Evolutionary conservation across 116 monocot genomes (phyloP), one percentile per base, ranked within the genome.

Genomic region (Trichopus zeylanicus): DNA sequence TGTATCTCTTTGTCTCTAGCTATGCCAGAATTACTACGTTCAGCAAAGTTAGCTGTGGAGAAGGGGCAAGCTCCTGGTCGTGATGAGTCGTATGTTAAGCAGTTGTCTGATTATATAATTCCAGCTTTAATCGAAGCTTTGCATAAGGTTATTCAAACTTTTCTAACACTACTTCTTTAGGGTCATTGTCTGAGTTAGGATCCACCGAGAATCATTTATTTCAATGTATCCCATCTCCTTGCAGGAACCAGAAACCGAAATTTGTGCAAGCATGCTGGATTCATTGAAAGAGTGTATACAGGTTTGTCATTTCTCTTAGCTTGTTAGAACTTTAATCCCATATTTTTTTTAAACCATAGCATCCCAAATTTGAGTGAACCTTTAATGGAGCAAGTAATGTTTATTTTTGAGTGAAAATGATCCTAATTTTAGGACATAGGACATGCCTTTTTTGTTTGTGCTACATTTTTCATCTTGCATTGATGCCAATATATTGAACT

Each of bases 181-280:
- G n/a, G n/a, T n/a, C 26, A 21, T 26, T 31, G 16, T 55, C 28
- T 29, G 61, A 63, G 5, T 27, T 0, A 34, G n/a, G 23, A n/a
- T 13, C 16, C 37, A 38, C 19, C 2, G 22, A 60, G n/a, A n/a
- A n/a, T n/a, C 56, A 37, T 29, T 55, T 53, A 48, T 35, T 16
- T 74, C 16, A 16, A 16, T 42, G 8, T n/a, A 15, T n/a, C 2
- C 42, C 42, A 18, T n/a, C 13, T 42, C 12, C 0, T 42, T 74
- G 46, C 51, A 98, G 98, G 98, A 98, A 62, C 98, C 91, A 60
- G 98, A 98, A 47, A 82, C 85, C 13, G 87, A 91, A 69, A 91
- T 98, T 34, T 87, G 79, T 59, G 72, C 82, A 49, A 75, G 78
- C 59, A 91, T 98, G 91, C 48, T 98, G 75, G 98, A 91, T 75